Base-by-base conservation (phyloP, 148 eudicot genomes). In the Vaccinium myrtillus region DNA sequence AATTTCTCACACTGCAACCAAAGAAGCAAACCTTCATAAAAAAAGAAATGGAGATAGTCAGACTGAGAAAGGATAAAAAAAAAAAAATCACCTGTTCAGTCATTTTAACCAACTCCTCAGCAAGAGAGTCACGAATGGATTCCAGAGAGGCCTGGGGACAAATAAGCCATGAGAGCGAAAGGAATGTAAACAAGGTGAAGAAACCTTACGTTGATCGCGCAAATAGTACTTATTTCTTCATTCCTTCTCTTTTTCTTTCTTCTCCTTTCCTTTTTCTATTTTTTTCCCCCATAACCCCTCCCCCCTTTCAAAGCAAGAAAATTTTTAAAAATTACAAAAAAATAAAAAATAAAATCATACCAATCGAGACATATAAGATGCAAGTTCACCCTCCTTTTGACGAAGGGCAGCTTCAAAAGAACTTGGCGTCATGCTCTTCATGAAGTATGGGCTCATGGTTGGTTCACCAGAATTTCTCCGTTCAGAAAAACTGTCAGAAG, bases 311-410 rank as follows among this genome's bases (percentile, higher is more conserved):
- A 69, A 69, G 16, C 15, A 27, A 27, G 74, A 13, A 69, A 69
- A 1, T 36, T 36, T 36, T 36, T 2, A 69, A 1, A 69, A 3
- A 27, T 6, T 11, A 67, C 39, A 15, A 27, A 25, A 11, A 10
- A 27, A 27, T 11, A 50, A 6, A 9, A 10, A 10, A 0, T 23
- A n/a, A 55, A 80, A 82, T 9, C 46, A 70, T 93, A 96, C 98
- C 95, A 96, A 83, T 79, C 98, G 93, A 70, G 98, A 94, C 90
- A 93, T 94, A 82, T 95, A 96, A 50, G 98, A 95, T 67, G 98
- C 93, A 78, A 96, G 95, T 87, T 95, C 99, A 79, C 99, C 99
- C 90, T 96, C 99, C 88, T 95, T 96, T 83, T 96, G 99, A 70
- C 98, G 94, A 79, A 95, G 93, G 71, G 97, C 86, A 84, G 97